Evolutionary conservation across 2,329 filamentous ascomycete genomes (phyloP).

Genomic region (Colletotrichum sp.): DNA sequence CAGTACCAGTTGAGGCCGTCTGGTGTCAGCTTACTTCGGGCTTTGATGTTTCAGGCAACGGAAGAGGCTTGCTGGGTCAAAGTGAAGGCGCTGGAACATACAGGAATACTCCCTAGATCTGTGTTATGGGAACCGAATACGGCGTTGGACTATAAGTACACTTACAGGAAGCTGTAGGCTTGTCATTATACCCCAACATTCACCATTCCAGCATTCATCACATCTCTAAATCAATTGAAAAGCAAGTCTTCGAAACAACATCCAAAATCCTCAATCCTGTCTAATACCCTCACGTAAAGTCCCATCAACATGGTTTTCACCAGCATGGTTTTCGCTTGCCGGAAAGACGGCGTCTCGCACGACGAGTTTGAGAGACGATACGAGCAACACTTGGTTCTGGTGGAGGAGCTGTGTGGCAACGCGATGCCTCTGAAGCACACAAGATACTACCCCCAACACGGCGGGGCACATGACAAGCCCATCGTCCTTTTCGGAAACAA

Average conservation of each 20-base stretch:
- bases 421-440: conserved; percentile 6
- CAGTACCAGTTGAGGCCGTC: neutral
- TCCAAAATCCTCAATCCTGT: neutral
- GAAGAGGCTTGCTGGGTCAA: neutral
- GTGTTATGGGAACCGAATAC: neutral
- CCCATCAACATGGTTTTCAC: neutral
- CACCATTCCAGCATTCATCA: neutral
- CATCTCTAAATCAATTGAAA: neutral
- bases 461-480: neutral
- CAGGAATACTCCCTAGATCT: neutral
- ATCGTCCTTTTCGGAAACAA: neutral
- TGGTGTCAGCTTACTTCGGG: neutral
- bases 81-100: neutral
- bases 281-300: neutral
- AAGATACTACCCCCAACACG: neutral
- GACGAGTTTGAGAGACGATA: conserved; percentile 8
- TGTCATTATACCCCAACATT: no score
- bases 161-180: neutral
- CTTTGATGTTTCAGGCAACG: neutral
- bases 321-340: neutral
- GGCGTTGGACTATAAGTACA: neutral
- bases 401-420: neutral
- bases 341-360: neutral
- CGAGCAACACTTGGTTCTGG: conserved; percentile 4
- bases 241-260: neutral